phyloP scores from a whole-genome alignment of 495 filamentous ascomycete species.

The Penicillium silybi region DNA sequence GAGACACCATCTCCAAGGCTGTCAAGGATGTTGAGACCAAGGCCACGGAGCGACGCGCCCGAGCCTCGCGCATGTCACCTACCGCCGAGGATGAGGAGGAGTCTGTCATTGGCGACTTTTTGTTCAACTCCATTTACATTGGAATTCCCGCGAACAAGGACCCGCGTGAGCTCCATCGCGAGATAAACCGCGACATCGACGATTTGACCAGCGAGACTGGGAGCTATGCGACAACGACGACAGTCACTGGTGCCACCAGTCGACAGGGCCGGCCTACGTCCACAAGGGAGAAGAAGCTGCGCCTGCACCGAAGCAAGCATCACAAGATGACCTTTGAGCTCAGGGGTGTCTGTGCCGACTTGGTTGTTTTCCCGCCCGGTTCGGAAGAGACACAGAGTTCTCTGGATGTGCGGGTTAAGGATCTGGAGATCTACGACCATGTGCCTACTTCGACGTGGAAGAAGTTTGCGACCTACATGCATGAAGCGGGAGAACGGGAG shows the following conservation, averaged over 20 bases:
- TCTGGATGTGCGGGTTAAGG: conserved; percentile 72
- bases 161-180: conserved; percentile 69
- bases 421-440: conserved; percentile 91
- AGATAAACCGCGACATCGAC: conserved; percentile 84
- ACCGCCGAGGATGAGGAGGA: conserved; percentile 67
- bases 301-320: conserved; percentile 76
- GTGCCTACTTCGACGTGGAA: conserved; percentile 96
- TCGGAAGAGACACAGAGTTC: conserved; percentile 80
- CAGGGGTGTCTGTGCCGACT: conserved; percentile 75
- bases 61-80: conserved; percentile 43
- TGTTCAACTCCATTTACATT: conserved; percentile 99
- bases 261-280: conserved; percentile 46
- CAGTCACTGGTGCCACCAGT: conserved; percentile 56
- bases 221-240: conserved; percentile 71
- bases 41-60: conserved; percentile 66
- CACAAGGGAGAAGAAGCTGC: conserved; percentile 55
- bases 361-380: conserved; percentile 76
- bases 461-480: conserved; percentile 93
- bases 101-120: conserved; percentile 84
- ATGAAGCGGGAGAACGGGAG: conserved; percentile 79
- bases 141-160: conserved; percentile 84
- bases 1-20: conserved; percentile 80
- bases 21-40: conserved; percentile 81
- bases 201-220: conserved; percentile 86
- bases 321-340: conserved; percentile 97